phyloP scores from a whole-genome alignment of 1,139 yeast genomes.

The Taphrina populina region DNA sequence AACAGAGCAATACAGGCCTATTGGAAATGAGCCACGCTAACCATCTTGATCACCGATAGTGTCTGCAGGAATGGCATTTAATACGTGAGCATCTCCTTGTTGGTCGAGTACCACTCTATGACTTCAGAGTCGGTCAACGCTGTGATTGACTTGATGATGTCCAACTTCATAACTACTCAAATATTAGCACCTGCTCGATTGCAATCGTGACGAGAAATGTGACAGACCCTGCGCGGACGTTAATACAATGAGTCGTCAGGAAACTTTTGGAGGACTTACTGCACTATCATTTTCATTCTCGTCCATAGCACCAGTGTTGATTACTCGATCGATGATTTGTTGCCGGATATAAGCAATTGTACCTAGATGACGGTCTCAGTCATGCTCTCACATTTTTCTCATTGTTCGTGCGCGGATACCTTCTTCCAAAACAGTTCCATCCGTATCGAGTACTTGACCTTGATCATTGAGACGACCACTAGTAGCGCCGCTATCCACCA shows the following conservation, averaged over 20 bases:
- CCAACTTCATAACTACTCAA: slow-evolving; percentile 17
- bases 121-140: slow-evolving; percentile 28
- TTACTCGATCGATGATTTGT: slow-evolving; percentile 29
- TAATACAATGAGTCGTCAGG: too few species aligned
- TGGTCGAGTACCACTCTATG: slow-evolving; percentile 24
- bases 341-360: slow-evolving; percentile 29
- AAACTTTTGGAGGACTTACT: slow-evolving; percentile 6
- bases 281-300: slow-evolving; percentile 31
- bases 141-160: slow-evolving; percentile 31
- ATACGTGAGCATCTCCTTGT: slow-evolving; percentile 23
- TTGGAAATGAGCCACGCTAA: too few species aligned
- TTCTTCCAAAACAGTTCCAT: slow-evolving; percentile 25
- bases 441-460: slow-evolving; percentile 20
- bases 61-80: too few species aligned
- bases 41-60: too few species aligned
- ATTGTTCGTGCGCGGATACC: too few species aligned
- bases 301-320: slow-evolving; percentile 16
- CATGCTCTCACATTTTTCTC: too few species aligned
- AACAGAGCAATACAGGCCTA: too few species aligned
- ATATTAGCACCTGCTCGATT: too few species aligned
- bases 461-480: neutral
- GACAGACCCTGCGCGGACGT: neutral
- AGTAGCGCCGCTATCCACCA: neutral
- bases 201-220: neutral
- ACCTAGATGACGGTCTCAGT: too few species aligned